Percentiles rank a stretch among this genome's conserved stretches.
Evolutionary conservation across 441 rosid species (phyloP).

Genomic region (Pelargonium citronellum): DNA sequence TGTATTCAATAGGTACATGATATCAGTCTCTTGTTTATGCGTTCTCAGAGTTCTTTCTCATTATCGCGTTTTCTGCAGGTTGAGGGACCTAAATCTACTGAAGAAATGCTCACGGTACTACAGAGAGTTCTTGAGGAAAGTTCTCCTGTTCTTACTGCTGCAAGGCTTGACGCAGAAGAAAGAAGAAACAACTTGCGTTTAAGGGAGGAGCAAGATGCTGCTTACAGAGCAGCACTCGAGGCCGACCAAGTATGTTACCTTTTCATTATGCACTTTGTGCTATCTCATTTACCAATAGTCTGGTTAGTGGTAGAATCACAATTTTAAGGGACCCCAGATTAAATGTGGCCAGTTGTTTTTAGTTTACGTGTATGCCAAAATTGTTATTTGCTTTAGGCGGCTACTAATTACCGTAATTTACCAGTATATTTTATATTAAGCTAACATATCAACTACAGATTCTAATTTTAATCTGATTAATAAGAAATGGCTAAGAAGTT

Average conservation of each 20-base stretch:
- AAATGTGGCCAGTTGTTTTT: too few relatives aligned
- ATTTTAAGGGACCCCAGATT: too few relatives aligned
- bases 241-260: slow-evolving; percentile 72
- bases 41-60: slow-evolving; percentile 16
- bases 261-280: slow-evolving; percentile 2
- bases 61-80: slow-evolving; percentile 37
- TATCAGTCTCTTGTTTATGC: background rate
- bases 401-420: too few relatives aligned
- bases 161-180: slow-evolving; percentile 90
- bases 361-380: too few relatives aligned
- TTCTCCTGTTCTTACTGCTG: slow-evolving; percentile 69
- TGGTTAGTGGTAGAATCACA: background rate
- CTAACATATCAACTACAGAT: too few relatives aligned
- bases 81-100: slow-evolving; percentile 88
- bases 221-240: slow-evolving; percentile 91
- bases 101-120: slow-evolving; percentile 58
- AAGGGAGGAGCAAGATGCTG: slow-evolving; percentile 98
- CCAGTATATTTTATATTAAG: too few relatives aligned
- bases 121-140: slow-evolving; percentile 95
- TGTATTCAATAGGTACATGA: background rate
- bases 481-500: too few relatives aligned
- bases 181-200: slow-evolving; percentile 67
- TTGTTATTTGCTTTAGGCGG: too few relatives aligned
- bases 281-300: background rate
- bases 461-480: too few relatives aligned